Conservation (phyloP, 2,329 filamentous ascomycete genomes). For the Aspergillus sp. region DNA sequence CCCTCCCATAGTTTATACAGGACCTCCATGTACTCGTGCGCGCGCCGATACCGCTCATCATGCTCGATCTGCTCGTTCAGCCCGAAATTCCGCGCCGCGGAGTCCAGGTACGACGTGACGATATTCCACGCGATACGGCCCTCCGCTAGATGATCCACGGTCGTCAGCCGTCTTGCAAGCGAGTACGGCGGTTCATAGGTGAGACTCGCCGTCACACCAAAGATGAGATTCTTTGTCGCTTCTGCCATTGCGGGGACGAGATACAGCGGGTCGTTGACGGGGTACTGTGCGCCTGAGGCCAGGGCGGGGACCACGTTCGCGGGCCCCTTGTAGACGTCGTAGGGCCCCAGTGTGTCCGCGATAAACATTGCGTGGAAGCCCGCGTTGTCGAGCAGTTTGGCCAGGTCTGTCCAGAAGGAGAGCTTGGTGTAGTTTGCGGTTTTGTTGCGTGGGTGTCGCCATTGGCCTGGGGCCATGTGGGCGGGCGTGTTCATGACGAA, state of each 20-base stretch:
- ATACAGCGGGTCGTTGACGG: constrained; percentile 22
- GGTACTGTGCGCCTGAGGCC: constrained; percentile 43
- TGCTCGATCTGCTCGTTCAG: constrained; percentile 48
- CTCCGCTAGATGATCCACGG: constrained; percentile 53
- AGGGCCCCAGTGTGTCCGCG: constrained; percentile 50
- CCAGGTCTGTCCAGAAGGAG: constrained; percentile 49
- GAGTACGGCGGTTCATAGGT: constrained; percentile 58
- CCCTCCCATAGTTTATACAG: constrained; percentile 54
- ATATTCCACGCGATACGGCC: constrained; percentile 57
- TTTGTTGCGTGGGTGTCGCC: constrained; percentile 36
- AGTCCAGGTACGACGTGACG: constrained; percentile 51
- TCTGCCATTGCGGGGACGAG: constrained; percentile 45
- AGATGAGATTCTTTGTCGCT: constrained; percentile 48
- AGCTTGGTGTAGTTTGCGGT: constrained; percentile 43
- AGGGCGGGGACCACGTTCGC: constrained; percentile 41
- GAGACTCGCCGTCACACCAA: constrained; percentile 55
- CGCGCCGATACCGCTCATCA: constrained; percentile 50
- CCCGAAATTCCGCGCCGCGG: constrained; percentile 50
- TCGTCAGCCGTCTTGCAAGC: constrained; percentile 55
- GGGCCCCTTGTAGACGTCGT: constrained; percentile 48
- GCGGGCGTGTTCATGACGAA: constrained; percentile 51
- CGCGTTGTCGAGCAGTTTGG: constrained; percentile 48
- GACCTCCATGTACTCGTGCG: constrained; percentile 51
- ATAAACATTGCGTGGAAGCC: constrained; percentile 55
- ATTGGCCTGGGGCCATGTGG: constrained; percentile 47